phyloP scores from a whole-genome alignment of 345 rosid species.

The Salix dunnii region DNA sequence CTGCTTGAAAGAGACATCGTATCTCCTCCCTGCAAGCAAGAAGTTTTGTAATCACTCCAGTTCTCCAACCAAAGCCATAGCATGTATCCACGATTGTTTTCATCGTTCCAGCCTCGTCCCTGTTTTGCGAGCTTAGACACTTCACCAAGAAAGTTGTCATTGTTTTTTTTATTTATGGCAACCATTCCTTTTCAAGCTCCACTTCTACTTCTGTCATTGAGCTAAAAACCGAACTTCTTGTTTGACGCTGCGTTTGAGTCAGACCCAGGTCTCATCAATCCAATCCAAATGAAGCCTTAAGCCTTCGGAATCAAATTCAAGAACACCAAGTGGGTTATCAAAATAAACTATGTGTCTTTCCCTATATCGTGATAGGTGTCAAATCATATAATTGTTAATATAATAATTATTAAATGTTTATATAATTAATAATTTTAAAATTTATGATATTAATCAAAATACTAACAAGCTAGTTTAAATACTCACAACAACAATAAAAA shows the following conservation, averaged over 20 bases:
- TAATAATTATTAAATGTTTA: no score
- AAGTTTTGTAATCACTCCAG: neutral
- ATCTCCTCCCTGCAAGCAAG: constrained; percentile 23
- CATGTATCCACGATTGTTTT: constrained; percentile 28
- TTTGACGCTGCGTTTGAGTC: constrained; percentile 41
- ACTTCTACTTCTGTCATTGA: constrained; percentile 49
- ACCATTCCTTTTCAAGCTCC: constrained; percentile 40
- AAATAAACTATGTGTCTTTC: constrained; percentile 37
- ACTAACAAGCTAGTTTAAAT: no score
- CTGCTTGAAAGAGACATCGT: constrained; percentile 38
- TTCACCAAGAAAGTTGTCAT: constrained; percentile 47
- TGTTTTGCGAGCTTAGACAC: constrained; percentile 24
- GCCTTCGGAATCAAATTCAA: constrained; percentile 37
- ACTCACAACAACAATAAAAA: no score
- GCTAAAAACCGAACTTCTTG: constrained; percentile 35
- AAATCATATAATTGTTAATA: no score
- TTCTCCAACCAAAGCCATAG: constrained; percentile 48
- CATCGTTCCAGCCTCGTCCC: constrained; percentile 22
- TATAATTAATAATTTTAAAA: no score
- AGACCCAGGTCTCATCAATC: constrained; percentile 49
- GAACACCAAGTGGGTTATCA: constrained; percentile 44
- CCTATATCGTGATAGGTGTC: no score
- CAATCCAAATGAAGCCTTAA: constrained; percentile 51
- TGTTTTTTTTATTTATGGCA: constrained; percentile 43
- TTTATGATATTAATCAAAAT: no score